Base-by-base conservation (phyloP, 306 rosid species). In the Clitoria ternatea region DNA sequence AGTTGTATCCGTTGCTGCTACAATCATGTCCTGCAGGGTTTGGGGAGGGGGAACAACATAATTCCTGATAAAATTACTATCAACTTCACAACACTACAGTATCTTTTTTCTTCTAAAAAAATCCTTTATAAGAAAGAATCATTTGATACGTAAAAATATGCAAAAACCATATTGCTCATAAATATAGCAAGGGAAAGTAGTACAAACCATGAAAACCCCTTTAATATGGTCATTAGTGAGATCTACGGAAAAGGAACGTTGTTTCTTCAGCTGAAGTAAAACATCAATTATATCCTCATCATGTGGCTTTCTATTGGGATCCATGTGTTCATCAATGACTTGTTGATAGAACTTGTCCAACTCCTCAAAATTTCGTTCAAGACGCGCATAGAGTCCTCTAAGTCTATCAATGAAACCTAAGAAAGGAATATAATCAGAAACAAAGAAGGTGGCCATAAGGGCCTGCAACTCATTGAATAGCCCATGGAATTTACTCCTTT, bases 391-490 rank as follows among this genome's bases (percentile, higher is more conserved):
- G 4, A 23, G 3, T 23, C 69, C 52, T 1, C 2, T 62, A 0
- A 40, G 23, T 40, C n/a, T 39, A n/a, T 62, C 52, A 62, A 62
- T 7, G 65, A 64, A 69, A 8, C 75, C 65, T 24, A 24, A 8
- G 12, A 37, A 39, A n/a, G 74, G 74, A 36, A 69, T 69, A 69
- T 14, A 53, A 39, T 69, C 65, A 0, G 64, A 52, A 1, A 52
- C 7, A 54, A 53, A 69, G 20, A 37, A 69, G 15, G 42, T 15
- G 2, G 19, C 11, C 29, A 37, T 0, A 52, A 69, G 0, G 1
- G 20, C 29, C 6, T 69, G 27, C 5, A 2, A 12, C 48, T 69
- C 75, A 39, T 24, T 53, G 5, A 69, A 27, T 27, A 69, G 8
- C 27, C 0, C 29, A 24, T 69, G 75, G 39, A 69, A 69, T 53